phyloP scores from a whole-genome alignment of 345 rosid genomes.

The Leavenworthia alabamica region DNA sequence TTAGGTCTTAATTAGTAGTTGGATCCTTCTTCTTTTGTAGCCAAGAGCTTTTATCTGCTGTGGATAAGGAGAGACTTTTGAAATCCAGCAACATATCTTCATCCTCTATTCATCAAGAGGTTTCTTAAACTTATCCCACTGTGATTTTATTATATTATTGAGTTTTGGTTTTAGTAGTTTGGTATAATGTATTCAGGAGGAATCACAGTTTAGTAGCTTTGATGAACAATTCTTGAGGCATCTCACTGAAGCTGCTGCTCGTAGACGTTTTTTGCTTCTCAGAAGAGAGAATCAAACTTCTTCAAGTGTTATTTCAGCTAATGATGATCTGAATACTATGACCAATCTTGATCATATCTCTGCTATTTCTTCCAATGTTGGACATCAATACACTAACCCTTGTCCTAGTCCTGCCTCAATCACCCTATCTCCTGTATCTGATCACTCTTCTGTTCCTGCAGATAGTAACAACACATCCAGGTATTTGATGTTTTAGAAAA shows the following conservation, averaged over 20 bases:
- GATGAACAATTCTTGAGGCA: slow-evolving; percentile 65
- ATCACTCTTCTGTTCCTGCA: slow-evolving; percentile 29
- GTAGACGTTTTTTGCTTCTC: slow-evolving; percentile 41
- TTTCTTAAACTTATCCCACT: slow-evolving; percentile 14
- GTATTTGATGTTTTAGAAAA: slow-evolving; percentile 28
- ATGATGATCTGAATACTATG: slow-evolving; percentile 20
- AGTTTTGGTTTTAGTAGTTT: neutral
- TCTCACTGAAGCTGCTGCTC: slow-evolving; percentile 49
- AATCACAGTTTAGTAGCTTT: slow-evolving; percentile 41
- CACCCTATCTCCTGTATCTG: slow-evolving; percentile 32
- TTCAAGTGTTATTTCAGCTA: slow-evolving; percentile 35
- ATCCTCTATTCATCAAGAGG: slow-evolving; percentile 36
- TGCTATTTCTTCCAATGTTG: slow-evolving; percentile 7
- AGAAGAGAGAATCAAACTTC: slow-evolving; percentile 55
- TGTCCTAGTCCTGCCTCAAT: slow-evolving; percentile 30
- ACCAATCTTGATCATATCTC: slow-evolving; percentile 5
- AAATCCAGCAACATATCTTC: slow-evolving; percentile 41
- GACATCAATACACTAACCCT: slow-evolving; percentile 21
- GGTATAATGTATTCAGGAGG: slow-evolving; percentile 36
- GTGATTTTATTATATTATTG: neutral
- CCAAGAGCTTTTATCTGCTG: slow-evolving; percentile 77
- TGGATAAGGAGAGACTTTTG: slow-evolving; percentile 48
- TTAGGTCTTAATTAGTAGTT: neutral
- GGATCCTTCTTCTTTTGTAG: slow-evolving; percentile 33
- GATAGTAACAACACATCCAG: slow-evolving; percentile 40